Percentiles rank a stretch among this genome's conserved stretches.
phyloP scores from a whole-genome alignment of 2,329 filamentous ascomycete species.

The Talaromyces sp. region DNA sequence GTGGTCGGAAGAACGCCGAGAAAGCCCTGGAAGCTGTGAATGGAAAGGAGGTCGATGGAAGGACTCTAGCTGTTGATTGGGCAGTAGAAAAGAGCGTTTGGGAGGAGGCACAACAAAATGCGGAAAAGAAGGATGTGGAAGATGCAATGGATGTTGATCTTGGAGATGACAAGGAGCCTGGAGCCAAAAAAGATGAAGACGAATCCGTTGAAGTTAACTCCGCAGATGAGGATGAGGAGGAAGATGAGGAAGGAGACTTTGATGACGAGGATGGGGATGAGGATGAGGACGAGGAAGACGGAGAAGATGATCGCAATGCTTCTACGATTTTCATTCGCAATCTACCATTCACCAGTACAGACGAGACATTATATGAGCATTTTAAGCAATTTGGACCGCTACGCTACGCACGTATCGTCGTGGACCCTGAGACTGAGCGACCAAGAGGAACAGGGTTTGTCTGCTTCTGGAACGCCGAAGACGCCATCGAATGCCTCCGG shows the following conservation, averaged over 20 bases:
- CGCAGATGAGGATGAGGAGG: constrained; percentile 45
- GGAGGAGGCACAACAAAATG: constrained; percentile 53
- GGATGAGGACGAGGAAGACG: constrained; percentile 45
- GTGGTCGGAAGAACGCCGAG: constrained; percentile 86
- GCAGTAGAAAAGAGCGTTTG: constrained; percentile 88
- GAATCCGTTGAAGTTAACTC: constrained; percentile 37
- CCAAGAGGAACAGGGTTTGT: constrained; percentile 93
- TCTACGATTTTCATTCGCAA: constrained; percentile 91
- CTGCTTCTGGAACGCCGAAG: constrained; percentile 76
- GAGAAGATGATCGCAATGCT: constrained; percentile 56
- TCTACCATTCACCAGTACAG: constrained; percentile 81
- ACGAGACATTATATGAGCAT: constrained; percentile 77
- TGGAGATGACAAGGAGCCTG: constrained; percentile 35
- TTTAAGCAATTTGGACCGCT: constrained; percentile 86
- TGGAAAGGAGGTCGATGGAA: constrained; percentile 83
- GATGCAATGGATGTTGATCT: constrained; percentile 13
- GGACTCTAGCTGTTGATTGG: constrained; percentile 91
- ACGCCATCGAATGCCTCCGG: constrained; percentile 73
- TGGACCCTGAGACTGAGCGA: constrained; percentile 79
- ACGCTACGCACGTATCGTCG: constrained; percentile 85
- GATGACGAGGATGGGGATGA: constrained; percentile 41
- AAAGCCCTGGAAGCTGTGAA: constrained; percentile 81
- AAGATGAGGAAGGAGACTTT: constrained; percentile 43
- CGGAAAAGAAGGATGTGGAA: constrained; percentile 32
- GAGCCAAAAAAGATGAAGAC: constrained; percentile 42